These are phyloP conservation scores for Boletellus emodensis DNA, from an alignment of 768 basidiomycete genomes.

Conservation along the genomic window DNA sequence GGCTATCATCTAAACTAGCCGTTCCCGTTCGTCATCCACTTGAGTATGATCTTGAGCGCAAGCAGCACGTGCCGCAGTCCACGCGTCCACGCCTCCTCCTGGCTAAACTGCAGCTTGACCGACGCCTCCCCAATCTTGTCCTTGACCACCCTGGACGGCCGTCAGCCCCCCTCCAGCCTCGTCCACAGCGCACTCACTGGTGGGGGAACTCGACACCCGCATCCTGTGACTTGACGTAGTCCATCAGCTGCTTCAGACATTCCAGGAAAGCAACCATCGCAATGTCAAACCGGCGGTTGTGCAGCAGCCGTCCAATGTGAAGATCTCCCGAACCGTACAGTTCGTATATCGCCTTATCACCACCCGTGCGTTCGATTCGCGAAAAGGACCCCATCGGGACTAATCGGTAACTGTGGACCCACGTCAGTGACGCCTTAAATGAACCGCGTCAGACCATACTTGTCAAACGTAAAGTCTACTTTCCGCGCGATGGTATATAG, in stretches of 20 bases:
- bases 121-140: conserved; percentile 96
- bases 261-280: conserved; percentile 97
- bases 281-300: conserved; percentile 93
- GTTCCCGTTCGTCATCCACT: conserved; percentile 78
- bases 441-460: conserved; percentile 43
- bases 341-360: conserved; percentile 84
- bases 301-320: conserved; percentile 80
- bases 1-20: conserved; percentile 44
- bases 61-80: conserved; percentile 88
- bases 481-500: conserved; percentile 90
- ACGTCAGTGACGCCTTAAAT: conserved; percentile 8
- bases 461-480: conserved; percentile 82
- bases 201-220: conserved; percentile 74
- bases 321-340: conserved; percentile 94
- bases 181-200: conserved; percentile 55
- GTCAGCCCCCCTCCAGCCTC: not conserved
- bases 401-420: conserved; percentile 66
- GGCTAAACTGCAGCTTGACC: conserved; percentile 90
- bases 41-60: conserved; percentile 82
- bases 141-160: conserved; percentile 63
- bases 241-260: conserved; percentile 88
- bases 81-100: conserved; percentile 95
- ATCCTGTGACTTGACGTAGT: conserved; percentile 76
- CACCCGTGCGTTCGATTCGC: conserved; percentile 76
- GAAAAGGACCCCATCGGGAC: conserved; percentile 96